A percentile compares a stretch with the other conserved stretches of the same genome.
Conservation (phyloP, 768 basidiomycete species). For the Nevesoporus exiguus region DNA sequence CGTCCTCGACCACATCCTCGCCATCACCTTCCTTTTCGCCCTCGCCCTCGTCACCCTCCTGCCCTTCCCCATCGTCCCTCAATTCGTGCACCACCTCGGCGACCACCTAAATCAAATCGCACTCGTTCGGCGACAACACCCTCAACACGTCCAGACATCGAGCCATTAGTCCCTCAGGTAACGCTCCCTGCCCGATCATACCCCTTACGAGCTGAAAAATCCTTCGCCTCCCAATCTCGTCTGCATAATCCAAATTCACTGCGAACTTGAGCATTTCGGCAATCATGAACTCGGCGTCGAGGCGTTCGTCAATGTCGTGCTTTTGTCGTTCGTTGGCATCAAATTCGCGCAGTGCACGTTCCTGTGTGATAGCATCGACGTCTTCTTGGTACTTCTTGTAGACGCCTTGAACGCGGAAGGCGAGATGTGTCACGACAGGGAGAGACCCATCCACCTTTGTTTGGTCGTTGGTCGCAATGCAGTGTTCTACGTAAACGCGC, state of each 20-base stretch:
- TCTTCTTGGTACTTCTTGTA: constrained; percentile 61
- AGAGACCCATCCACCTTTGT: constrained; percentile 62
- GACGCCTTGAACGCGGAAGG: no score
- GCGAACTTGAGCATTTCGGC: constrained; percentile 73
- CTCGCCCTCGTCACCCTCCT: constrained; percentile 31
- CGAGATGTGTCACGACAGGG: constrained; percentile 80
- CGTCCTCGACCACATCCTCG: constrained; percentile 1
- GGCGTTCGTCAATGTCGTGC: constrained; percentile 44
- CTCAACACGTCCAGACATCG: no score
- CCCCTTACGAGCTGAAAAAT: constrained; percentile 84
- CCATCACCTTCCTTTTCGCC: constrained; percentile 27
- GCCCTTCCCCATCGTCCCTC: no score
- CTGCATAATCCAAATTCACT: no score
- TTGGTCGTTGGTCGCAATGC: constrained; percentile 59
- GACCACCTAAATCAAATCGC: constrained; percentile 82
- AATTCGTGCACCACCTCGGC: constrained; percentile 86
- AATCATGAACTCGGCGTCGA: constrained; percentile 55
- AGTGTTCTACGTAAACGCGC: no score
- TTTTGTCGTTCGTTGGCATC: constrained; percentile 35
- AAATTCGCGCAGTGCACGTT: no score
- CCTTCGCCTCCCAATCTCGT: constrained; percentile 86
- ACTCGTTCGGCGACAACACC: constrained; percentile 70
- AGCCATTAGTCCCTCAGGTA: no score
- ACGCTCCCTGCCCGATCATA: constrained; percentile 69
- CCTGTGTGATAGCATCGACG: constrained; percentile 41